Evolutionary conservation across 306 rosid species (phyloP).

Genomic region (Arachis stenosperma): DNA sequence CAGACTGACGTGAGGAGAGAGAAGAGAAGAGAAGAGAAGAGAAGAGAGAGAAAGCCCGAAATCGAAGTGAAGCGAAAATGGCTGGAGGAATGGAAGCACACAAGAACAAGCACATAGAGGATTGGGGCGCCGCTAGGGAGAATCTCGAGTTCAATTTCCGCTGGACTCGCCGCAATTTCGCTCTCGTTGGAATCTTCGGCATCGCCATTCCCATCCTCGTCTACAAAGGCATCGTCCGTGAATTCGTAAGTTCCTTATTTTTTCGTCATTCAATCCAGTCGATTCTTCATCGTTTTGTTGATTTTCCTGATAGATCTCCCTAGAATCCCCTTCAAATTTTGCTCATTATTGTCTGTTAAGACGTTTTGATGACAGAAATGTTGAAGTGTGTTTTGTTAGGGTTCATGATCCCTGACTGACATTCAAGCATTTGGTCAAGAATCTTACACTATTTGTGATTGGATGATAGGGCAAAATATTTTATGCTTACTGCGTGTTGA

Average conservation of each 20-base stretch:
- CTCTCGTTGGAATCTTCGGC: slow-evolving; percentile 84
- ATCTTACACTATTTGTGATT: neutral
- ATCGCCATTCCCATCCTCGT: slow-evolving; percentile 78
- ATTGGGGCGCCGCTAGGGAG: slow-evolving; percentile 87
- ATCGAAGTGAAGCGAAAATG: slow-evolving; percentile 46
- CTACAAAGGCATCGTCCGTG: slow-evolving; percentile 90
- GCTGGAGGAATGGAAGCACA: slow-evolving; percentile 96
- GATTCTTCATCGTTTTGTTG: neutral
- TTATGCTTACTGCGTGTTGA: too few species aligned
- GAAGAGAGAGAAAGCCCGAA: neutral
- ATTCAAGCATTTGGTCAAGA: neutral
- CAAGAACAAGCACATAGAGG: slow-evolving; percentile 90
- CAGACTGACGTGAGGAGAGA: neutral
- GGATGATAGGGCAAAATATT: too few species aligned
- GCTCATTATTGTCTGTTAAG: neutral
- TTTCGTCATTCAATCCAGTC: neutral
- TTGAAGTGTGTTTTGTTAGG: neutral
- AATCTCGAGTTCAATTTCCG: slow-evolving; percentile 89
- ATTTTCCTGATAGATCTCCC: neutral
- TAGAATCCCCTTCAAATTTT: neutral
- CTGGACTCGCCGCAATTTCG: slow-evolving; percentile 93
- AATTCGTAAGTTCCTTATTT: slow-evolving; percentile 54
- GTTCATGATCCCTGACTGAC: neutral
- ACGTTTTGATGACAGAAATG: neutral
- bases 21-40: neutral